Conservation (phyloP, 164 flowering plant species). For the Umbellularia californica region DNA sequence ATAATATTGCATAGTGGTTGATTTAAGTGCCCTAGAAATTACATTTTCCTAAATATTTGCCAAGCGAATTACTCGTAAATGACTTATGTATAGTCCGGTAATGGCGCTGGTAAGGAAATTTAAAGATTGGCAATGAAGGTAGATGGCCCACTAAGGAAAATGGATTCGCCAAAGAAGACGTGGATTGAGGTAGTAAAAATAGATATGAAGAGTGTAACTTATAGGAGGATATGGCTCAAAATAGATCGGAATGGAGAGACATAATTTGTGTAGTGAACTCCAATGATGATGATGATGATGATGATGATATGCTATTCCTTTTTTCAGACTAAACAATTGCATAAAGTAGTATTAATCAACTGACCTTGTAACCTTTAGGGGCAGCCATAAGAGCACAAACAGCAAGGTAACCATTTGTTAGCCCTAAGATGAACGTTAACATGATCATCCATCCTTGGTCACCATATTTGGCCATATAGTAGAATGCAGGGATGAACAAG, state of each 20-base stretch:
- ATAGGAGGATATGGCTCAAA: too few species aligned
- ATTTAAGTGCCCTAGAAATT: too few species aligned
- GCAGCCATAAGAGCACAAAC: slow-evolving; percentile 67
- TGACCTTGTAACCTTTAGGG: slow-evolving; percentile 73
- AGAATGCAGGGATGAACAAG: slow-evolving; percentile 68
- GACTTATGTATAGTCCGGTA: too few species aligned
- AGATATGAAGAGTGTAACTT: too few species aligned
- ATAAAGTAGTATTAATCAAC: slow-evolving; percentile 4
- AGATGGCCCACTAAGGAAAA: too few species aligned
- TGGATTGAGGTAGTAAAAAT: too few species aligned
- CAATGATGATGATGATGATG: not conserved
- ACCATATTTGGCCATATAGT: slow-evolving; percentile 68
- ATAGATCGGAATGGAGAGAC: not conserved
- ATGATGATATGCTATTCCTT: too few species aligned
- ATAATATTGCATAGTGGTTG: too few species aligned
- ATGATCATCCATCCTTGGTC: slow-evolving; percentile 82
- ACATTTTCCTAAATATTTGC: too few species aligned
- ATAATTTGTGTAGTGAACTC: not conserved
- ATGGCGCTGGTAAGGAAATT: too few species aligned
- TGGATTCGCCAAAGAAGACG: too few species aligned
- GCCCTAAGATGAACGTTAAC: slow-evolving; percentile 54
- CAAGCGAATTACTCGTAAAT: too few species aligned
- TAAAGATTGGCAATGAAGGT: not conserved
- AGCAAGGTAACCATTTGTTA: slow-evolving; percentile 62
- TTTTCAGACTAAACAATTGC: not conserved